phyloP scores from a whole-genome alignment of 2,329 filamentous ascomycete genomes.

The Aspergillus melleus region DNA sequence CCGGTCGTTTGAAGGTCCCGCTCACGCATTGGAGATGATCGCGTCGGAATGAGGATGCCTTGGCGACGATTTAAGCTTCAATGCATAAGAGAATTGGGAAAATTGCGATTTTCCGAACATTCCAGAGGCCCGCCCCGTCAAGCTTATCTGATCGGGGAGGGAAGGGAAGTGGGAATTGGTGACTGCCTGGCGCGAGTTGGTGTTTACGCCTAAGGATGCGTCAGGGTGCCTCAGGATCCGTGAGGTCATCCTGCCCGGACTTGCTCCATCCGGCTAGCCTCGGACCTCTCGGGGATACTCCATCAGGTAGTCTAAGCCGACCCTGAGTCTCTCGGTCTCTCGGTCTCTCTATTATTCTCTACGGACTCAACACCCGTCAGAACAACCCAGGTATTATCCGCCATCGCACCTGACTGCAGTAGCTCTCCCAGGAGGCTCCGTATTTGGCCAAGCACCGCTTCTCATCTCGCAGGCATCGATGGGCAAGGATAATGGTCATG shows the following conservation, averaged over 20 bases:
- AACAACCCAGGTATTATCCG: slow-evolving; percentile 44
- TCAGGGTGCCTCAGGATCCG: neutral
- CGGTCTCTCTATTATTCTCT: no score
- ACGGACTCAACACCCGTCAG: slow-evolving; percentile 1
- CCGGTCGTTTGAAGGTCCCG: neutral
- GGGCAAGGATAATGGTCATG: slow-evolving; percentile 47
- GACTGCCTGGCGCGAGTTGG: neutral
- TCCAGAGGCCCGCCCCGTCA: neutral
- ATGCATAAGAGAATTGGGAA: neutral
- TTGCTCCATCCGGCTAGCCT: neutral
- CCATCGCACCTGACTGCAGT: slow-evolving; percentile 45
- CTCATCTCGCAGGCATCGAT: slow-evolving; percentile 50
- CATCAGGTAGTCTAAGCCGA: neutral
- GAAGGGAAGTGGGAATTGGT: neutral
- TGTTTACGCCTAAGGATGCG: neutral
- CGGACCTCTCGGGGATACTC: neutral
- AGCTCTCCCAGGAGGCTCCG: slow-evolving; percentile 46
- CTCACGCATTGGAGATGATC: neutral
- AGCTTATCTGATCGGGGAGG: neutral
- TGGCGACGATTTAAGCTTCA: neutral
- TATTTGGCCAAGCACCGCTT: slow-evolving; percentile 48
- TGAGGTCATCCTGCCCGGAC: neutral
- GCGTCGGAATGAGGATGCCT: neutral
- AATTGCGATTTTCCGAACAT: neutral
- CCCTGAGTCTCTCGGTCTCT: no score